Conservation (phyloP, 257 asterid species). For the Jaltomata sinuosa region DNA sequence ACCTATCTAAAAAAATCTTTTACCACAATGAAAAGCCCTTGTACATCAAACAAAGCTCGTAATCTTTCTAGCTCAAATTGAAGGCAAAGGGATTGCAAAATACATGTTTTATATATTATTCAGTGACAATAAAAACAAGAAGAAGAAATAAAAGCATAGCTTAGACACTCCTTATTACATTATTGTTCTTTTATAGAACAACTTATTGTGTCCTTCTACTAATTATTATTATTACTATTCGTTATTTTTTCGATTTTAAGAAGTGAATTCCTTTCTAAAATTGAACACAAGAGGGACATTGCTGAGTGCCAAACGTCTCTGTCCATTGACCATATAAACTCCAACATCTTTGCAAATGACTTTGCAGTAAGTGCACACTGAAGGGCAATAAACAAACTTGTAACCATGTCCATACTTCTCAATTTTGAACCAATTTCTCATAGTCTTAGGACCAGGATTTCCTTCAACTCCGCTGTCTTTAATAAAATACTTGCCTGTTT, state of each 20-base stretch:
- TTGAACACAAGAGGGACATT: not conserved
- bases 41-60: not conserved
- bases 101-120: not conserved
- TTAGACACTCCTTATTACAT: not conserved
- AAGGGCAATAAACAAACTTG: not conserved
- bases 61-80: not conserved
- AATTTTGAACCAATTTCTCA: not conserved
- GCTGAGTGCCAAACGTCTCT: not conserved
- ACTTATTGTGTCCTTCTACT: not conserved
- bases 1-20: not conserved
- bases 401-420: not conserved
- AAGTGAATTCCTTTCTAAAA: not conserved
- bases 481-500: not conserved
- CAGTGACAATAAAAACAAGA: not conserved
- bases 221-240: not conserved
- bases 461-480: not conserved
- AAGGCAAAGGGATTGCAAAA: not conserved
- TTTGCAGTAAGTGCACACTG: not conserved
- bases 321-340: not conserved
- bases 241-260: not conserved
- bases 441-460: not conserved
- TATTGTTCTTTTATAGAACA: not conserved
- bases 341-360: not conserved
- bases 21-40: not conserved
- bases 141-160: not conserved